These are phyloP conservation scores for Kwoniella sp. DNA, from an alignment of 768 basidiomycete species.

Conservation along the genomic window DNA sequence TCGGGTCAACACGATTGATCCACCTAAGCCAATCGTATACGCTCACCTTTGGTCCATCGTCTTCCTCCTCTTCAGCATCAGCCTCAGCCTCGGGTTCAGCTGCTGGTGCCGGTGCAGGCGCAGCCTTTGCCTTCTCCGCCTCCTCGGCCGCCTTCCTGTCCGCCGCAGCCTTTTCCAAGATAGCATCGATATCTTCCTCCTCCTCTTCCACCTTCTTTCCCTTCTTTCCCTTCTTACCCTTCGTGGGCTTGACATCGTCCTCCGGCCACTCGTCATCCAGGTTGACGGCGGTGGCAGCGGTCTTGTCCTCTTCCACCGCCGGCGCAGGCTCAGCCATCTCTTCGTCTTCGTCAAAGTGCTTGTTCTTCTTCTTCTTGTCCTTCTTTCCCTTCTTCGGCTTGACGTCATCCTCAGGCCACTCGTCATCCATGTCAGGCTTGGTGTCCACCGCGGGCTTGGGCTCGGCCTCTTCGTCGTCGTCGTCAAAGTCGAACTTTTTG, in stretches of 20 bases:
- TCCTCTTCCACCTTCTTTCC: conserved; percentile 25
- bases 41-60: conserved; percentile 55
- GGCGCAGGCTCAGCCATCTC: conserved; percentile 7
- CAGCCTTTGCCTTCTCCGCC: conserved; percentile 1
- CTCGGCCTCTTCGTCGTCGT: conserved; percentile 22
- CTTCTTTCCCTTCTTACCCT: conserved; percentile 45
- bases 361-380: conserved; percentile 33
- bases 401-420: conserved; percentile 67
- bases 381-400: conserved; percentile 49
- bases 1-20: conserved; percentile 1
- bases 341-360: conserved; percentile 24
- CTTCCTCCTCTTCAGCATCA: conserved; percentile 29
- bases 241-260: conserved; percentile 58
- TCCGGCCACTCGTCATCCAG: conserved; percentile 68
- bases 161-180: conserved; percentile 14
- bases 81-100: conserved; percentile 38
- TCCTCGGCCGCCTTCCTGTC: conserved; percentile 20
- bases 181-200: conserved; percentile 17
- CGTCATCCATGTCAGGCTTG: conserved; percentile 56
- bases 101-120: neutral
- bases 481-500: conserved; percentile 28
- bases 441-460: conserved; percentile 5
- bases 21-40: neutral
- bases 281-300: conserved; percentile 17
- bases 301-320: conserved; percentile 3